Conservation (phyloP, 768 basidiomycete genomes). For the Suillus americanus region DNA sequence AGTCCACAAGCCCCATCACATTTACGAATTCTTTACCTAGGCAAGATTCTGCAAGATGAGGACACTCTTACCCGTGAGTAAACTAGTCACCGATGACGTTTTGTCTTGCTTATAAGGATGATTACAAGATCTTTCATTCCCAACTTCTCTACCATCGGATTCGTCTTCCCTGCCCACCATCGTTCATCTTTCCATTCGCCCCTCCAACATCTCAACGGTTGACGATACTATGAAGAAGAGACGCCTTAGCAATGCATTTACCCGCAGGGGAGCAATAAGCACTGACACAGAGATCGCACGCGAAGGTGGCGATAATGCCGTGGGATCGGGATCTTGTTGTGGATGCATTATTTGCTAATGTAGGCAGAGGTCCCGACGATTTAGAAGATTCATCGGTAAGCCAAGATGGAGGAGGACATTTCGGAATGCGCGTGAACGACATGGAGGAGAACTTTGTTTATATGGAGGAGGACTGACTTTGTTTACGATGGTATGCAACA, state of each 20-base stretch:
- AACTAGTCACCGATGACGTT: neutral
- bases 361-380: neutral
- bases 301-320: conserved; percentile 19
- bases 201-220: conserved; percentile 50
- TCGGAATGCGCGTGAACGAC: neutral
- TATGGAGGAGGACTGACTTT: neutral
- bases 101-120: neutral
- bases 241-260: conserved; percentile 27
- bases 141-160: conserved; percentile 28
- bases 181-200: conserved; percentile 73
- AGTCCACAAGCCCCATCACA: conserved; percentile 76
- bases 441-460: neutral
- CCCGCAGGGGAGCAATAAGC: conserved; percentile 18
- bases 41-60: conserved; percentile 82
- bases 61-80: conserved; percentile 67
- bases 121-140: conserved; percentile 31
- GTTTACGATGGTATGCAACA: neutral
- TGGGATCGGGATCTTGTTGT: conserved; percentile 34
- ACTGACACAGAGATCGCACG: conserved; percentile 14
- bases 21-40: conserved; percentile 73
- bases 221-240: conserved; percentile 55
- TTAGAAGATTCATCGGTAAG: neutral
- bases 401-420: neutral
- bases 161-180: conserved; percentile 50
- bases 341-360: conserved; percentile 41